A percentile compares a stretch with the other conserved stretches of the same genome.
Conservation (phyloP, 306 rosid genomes). For the Oxytropis ochrocephala region DNA sequence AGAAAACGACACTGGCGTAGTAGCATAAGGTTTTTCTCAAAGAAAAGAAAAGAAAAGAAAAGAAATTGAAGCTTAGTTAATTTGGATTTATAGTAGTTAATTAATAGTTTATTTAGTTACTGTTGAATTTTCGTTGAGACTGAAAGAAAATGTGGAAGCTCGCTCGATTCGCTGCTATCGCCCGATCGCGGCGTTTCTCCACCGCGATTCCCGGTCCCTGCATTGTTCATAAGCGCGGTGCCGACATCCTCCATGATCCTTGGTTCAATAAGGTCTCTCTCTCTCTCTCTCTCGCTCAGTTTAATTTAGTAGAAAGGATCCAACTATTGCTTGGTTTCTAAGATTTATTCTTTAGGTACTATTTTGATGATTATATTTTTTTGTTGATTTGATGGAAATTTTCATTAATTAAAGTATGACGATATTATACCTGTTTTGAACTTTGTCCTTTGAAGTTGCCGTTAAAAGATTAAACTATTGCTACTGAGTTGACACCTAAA, state of each 20-base stretch:
- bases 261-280: conserved; percentile 91
- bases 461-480: no score
- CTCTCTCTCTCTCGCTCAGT: background rate
- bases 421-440: no score
- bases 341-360: background rate
- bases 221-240: conserved; percentile 95
- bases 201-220: conserved; percentile 87
- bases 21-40: no score
- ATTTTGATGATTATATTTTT: background rate
- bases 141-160: conserved; percentile 63
- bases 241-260: conserved; percentile 98
- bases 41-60: no score
- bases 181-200: conserved; percentile 66
- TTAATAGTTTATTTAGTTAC: background rate
- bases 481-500: no score
- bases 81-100: background rate
- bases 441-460: no score
- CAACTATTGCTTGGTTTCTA: background rate
- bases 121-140: background rate
- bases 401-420: no score
- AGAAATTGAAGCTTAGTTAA: background rate
- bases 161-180: conserved; percentile 50
- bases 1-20: no score
- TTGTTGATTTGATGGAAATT: background rate
- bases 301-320: background rate